These are phyloP conservation scores for Apophysomyces elegans DNA, from an alignment of 371 early-diverging fungal species.

Conservation along the genomic window DNA sequence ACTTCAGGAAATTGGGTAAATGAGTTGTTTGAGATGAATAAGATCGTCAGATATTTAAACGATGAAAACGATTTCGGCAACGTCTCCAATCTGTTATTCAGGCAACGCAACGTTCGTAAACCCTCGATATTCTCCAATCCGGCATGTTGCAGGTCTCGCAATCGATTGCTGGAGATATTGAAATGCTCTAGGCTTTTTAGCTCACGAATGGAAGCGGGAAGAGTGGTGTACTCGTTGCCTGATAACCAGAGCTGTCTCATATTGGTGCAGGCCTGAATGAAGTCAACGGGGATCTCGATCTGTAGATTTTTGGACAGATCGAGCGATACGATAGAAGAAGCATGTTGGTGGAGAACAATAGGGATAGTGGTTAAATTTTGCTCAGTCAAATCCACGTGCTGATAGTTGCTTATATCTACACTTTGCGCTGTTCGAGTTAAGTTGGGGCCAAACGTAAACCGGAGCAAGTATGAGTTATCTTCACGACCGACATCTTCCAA, in stretches of 20 bases:
- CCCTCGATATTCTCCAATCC: slow-evolving; percentile 60
- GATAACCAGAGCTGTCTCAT: slow-evolving; percentile 71
- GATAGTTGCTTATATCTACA: slow-evolving; percentile 29
- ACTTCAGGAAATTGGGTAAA: slow-evolving; percentile 67
- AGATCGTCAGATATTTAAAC: slow-evolving; percentile 59
- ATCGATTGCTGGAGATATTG: slow-evolving; percentile 79
- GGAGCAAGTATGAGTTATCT: slow-evolving; percentile 83
- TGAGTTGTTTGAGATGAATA: slow-evolving; percentile 78
- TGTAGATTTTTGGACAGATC: slow-evolving; percentile 76
- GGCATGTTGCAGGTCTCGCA: slow-evolving; percentile 61
- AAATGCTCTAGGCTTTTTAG: slow-evolving; percentile 64
- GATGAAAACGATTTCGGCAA: slow-evolving; percentile 63
- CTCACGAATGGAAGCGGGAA: slow-evolving; percentile 65
- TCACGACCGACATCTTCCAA: slow-evolving; percentile 80
- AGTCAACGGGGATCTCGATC: slow-evolving; percentile 75
- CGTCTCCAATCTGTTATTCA: slow-evolving; percentile 72
- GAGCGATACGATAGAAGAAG: slow-evolving; percentile 67
- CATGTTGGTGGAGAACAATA: slow-evolving; percentile 68
- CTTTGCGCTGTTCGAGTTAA: slow-evolving; percentile 50
- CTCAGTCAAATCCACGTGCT: slow-evolving; percentile 62
- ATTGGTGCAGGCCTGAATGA: slow-evolving; percentile 69
- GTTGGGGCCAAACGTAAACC: slow-evolving; percentile 76
- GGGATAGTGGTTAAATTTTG: slow-evolving; percentile 75
- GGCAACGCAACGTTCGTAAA: slow-evolving; percentile 65
- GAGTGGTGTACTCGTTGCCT: slow-evolving; percentile 65